Evolutionary conservation across 768 basidiomycete species (phyloP).

Genomic region (Agaricus subrufescens): DNA sequence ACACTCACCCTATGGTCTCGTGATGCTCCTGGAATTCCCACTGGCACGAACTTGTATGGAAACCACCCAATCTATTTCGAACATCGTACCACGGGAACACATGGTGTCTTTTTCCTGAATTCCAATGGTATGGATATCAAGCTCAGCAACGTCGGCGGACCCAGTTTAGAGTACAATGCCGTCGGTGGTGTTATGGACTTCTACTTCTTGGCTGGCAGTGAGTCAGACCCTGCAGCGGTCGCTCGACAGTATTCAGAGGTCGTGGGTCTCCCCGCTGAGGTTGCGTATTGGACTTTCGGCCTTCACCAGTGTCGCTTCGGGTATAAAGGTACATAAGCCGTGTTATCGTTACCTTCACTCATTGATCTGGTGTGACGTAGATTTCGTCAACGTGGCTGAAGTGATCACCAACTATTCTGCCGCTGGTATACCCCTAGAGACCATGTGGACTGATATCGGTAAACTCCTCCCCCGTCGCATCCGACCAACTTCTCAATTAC

Average conservation of each 20-base stretch:
- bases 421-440: slow-evolving; percentile 64
- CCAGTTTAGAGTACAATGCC: slow-evolving; percentile 65
- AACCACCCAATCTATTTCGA: slow-evolving; percentile 73
- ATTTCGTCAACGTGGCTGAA: slow-evolving; percentile 55
- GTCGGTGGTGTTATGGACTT: slow-evolving; percentile 78
- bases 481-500: too few relatives aligned
- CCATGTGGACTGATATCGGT: slow-evolving; percentile 81
- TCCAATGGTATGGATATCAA: slow-evolving; percentile 80
- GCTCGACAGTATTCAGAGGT: slow-evolving; percentile 67
- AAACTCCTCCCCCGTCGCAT: background rate
- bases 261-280: slow-evolving; percentile 62
- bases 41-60: slow-evolving; percentile 63
- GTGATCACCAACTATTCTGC: slow-evolving; percentile 60
- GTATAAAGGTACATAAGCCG: slow-evolving; percentile 42
- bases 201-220: slow-evolving; percentile 71
- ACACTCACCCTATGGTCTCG: slow-evolving; percentile 59
- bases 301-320: slow-evolving; percentile 73
- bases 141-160: slow-evolving; percentile 36
- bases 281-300: slow-evolving; percentile 73
- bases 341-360: background rate
- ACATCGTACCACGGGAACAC: slow-evolving; percentile 59
- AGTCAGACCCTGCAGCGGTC: slow-evolving; percentile 50
- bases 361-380: slow-evolving; percentile 23
- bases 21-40: slow-evolving; percentile 56
- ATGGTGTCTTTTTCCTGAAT: slow-evolving; percentile 66